A percentile compares a stretch with the other conserved stretches of the same genome.
phyloP scores from a whole-genome alignment of 305 asterid species.

The Ilex paraguariensis region DNA sequence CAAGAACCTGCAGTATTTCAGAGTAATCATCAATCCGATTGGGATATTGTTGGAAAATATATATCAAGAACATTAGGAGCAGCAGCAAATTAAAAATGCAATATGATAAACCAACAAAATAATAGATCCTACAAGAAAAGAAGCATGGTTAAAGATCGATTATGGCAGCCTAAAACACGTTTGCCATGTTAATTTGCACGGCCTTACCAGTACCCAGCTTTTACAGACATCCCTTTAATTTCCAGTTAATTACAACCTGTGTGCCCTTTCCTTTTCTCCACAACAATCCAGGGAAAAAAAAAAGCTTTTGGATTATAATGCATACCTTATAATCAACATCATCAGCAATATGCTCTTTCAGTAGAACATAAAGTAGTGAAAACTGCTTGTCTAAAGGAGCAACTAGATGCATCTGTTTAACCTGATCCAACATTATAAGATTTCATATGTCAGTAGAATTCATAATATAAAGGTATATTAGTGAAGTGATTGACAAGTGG shows the following conservation, averaged over 20 bases:
- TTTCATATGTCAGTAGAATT: too few relatives aligned
- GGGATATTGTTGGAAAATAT: too few relatives aligned
- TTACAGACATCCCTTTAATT: too few relatives aligned
- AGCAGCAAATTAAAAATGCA: too few relatives aligned
- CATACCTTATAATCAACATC: constrained; percentile 86
- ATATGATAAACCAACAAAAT: too few relatives aligned
- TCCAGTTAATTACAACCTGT: too few relatives aligned
- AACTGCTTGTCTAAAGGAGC: constrained; percentile 83
- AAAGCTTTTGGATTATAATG: not conserved
- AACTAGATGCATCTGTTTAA: constrained; percentile 71
- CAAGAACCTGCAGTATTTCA: constrained; percentile 59
- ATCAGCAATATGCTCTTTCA: constrained; percentile 80
- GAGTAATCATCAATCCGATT: constrained; percentile 1
- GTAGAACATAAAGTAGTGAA: constrained; percentile 58
- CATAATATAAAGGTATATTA: not conserved
- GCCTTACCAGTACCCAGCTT: too few relatives aligned
- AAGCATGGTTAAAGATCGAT: too few relatives aligned
- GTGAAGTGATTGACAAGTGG: constrained; percentile 8
- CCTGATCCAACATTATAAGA: constrained; percentile 40
- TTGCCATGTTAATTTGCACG: too few relatives aligned
- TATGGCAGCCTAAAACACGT: too few relatives aligned
- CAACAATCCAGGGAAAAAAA: not conserved
- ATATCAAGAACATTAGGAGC: too few relatives aligned
- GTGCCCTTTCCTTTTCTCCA: not conserved
- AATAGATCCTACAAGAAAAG: too few relatives aligned